A percentile compares a stretch with the other conserved stretches of the same genome.
These are phyloP conservation scores for Pascua guehoae DNA, from an alignment of 1,284 basidiomycete species.

Conservation along the genomic window DNA sequence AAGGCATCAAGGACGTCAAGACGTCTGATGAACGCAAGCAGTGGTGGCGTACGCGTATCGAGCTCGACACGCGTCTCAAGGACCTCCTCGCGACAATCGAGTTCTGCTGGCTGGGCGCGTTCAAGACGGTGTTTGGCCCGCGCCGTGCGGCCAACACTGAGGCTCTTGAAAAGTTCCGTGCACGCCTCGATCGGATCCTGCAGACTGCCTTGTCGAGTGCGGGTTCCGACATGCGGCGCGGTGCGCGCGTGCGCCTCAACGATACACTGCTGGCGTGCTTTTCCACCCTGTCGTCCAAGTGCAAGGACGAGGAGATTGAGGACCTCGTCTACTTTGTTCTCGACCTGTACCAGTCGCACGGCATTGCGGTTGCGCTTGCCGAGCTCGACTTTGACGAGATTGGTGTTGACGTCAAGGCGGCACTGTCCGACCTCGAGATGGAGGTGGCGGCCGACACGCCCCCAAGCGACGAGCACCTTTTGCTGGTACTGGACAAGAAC, in stretches of 20 bases:
- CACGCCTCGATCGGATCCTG: constrained; percentile 70
- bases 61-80: constrained; percentile 71
- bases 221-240: constrained; percentile 46
- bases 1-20: constrained; percentile 48
- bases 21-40: constrained; percentile 18
- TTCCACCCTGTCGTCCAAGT: constrained; percentile 71
- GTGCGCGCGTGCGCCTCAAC: constrained; percentile 57
- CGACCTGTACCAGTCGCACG: constrained; percentile 90
- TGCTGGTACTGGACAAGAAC: constrained; percentile 87
- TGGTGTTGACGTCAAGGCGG: constrained; percentile 48
- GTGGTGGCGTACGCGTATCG: constrained; percentile 82
- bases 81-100: constrained; percentile 80
- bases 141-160: constrained; percentile 54
- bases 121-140: constrained; percentile 80
- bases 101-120: constrained; percentile 93
- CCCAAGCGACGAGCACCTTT: constrained; percentile 59
- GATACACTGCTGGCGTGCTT: constrained; percentile 79
- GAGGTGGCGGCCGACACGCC: constrained; percentile 26
- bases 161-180: constrained; percentile 58
- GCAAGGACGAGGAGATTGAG: constrained; percentile 88
- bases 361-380: constrained; percentile 79
- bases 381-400: constrained; percentile 86
- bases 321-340: constrained; percentile 91
- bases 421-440: constrained; percentile 64
- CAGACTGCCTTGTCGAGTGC: constrained; percentile 59